Evolutionary conservation across 2,329 filamentous ascomycete species (phyloP).

Genomic region (Fusarium tjaetaba): DNA sequence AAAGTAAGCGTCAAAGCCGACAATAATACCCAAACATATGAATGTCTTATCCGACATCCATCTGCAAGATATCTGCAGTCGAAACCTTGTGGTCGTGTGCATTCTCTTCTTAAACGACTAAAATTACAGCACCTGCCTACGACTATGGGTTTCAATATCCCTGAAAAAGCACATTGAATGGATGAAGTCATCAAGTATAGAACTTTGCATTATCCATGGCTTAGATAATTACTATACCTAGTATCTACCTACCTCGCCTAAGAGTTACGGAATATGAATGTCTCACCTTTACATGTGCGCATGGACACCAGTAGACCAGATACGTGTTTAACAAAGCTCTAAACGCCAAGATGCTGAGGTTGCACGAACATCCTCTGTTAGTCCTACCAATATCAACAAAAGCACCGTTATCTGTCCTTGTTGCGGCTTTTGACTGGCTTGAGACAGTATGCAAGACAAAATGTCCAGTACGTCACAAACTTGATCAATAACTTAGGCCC

Average conservation of each 20-base stretch:
- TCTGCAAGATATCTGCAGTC: background rate
- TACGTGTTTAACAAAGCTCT: constrained; percentile 1
- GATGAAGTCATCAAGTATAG: background rate
- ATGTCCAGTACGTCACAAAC: background rate
- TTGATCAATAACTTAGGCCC: background rate
- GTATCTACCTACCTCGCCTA: background rate
- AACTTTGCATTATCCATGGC: background rate
- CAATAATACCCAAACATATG: constrained; percentile 3
- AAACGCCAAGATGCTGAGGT: background rate
- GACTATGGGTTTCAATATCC: background rate
- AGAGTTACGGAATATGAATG: too few relatives aligned
- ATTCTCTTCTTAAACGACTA: background rate
- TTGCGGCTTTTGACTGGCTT: background rate
- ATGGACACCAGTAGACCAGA: background rate
- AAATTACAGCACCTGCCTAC: background rate
- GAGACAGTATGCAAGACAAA: background rate
- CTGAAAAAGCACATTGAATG: background rate
- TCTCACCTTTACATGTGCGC: background rate
- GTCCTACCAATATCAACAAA: background rate
- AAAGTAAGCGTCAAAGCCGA: background rate
- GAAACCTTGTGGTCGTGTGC: background rate
- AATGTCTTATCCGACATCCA: too few relatives aligned
- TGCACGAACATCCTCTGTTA: background rate
- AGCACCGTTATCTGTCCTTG: background rate
- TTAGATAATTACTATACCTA: background rate